A percentile compares a stretch with the other conserved stretches of the same genome.
Evolutionary conservation across 805 yeast species (phyloP).

Genomic region (Scheffersomyces amazonensis): DNA sequence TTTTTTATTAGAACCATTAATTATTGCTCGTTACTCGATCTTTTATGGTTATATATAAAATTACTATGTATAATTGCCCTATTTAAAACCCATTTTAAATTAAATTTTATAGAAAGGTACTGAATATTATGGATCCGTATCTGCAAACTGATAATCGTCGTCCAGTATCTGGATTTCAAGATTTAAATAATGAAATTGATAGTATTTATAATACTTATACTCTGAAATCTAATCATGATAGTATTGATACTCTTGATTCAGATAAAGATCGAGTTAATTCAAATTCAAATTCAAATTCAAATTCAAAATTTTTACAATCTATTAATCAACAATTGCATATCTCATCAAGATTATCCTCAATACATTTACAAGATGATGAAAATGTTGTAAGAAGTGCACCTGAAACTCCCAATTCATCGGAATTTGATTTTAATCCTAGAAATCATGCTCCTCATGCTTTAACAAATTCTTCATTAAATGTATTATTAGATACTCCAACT

Average conservation of each 20-base stretch:
- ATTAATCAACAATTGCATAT: constrained; percentile 13
- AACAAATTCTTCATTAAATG: constrained; percentile 36
- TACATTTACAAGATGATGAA: constrained; percentile 12
- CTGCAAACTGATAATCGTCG: neutral
- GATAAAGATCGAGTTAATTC: constrained; percentile 13
- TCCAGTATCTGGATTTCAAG: constrained; percentile 1
- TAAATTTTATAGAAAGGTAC: no score
- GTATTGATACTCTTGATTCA: constrained; percentile 28
- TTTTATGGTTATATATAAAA: no score
- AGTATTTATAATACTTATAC: neutral
- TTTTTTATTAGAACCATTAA: no score
- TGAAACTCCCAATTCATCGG: constrained; percentile 26
- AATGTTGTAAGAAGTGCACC: constrained; percentile 22
- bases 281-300: neutral
- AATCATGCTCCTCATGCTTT: constrained; percentile 17
- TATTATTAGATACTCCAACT: constrained; percentile 28
- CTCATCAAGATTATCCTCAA: constrained; percentile 21
- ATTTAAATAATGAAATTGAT: neutral
- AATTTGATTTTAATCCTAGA: constrained; percentile 28
- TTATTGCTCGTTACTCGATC: no score
- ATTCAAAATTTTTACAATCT: neutral
- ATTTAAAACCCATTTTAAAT: no score
- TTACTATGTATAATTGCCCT: no score
- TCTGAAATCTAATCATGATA: constrained; percentile 6
- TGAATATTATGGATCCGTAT: neutral